Evolutionary conservation across 345 rosid species (phyloP).

Genomic region (Theobroma cacao): DNA sequence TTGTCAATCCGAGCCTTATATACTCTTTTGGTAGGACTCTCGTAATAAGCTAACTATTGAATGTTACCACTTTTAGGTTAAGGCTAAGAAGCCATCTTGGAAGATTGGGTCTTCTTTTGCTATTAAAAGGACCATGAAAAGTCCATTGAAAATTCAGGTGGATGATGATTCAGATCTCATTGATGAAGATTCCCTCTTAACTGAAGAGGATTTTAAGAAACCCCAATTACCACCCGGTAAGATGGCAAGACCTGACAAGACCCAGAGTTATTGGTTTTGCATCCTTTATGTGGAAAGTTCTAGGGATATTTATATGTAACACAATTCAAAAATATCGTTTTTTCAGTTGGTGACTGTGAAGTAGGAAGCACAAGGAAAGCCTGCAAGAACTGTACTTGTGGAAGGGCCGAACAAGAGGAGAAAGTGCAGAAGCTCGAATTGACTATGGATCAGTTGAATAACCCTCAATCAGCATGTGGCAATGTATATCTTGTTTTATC

Average conservation of each 20-base stretch:
- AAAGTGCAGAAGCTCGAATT: slow-evolving; percentile 67
- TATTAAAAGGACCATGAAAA: slow-evolving; percentile 53
- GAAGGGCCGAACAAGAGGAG: slow-evolving; percentile 96
- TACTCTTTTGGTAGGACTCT: background rate
- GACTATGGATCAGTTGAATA: slow-evolving; percentile 71
- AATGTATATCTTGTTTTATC: slow-evolving; percentile 46
- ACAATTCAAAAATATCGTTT: background rate
- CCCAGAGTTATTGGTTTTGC: background rate
- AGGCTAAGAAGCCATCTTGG: slow-evolving; percentile 86
- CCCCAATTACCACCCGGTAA: slow-evolving; percentile 68
- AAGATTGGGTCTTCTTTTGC: slow-evolving; percentile 83
- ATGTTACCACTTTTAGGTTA: slow-evolving; percentile 36
- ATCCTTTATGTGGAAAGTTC: background rate
- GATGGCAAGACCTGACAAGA: slow-evolving; percentile 10
- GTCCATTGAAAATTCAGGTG: slow-evolving; percentile 48
- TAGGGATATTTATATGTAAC: background rate
- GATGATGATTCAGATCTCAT: slow-evolving; percentile 81
- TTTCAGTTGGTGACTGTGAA: slow-evolving; percentile 78
- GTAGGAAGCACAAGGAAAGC: slow-evolving; percentile 84
- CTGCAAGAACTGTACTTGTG: slow-evolving; percentile 93
- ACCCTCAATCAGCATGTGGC: slow-evolving; percentile 97
- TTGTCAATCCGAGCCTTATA: background rate
- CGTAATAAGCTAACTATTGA: background rate
- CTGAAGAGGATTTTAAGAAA: slow-evolving; percentile 82
- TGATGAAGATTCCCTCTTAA: slow-evolving; percentile 91